Base-by-base conservation (phyloP, 176 grass and related monocot genomes). In the Calamus simplicifolius region DNA sequence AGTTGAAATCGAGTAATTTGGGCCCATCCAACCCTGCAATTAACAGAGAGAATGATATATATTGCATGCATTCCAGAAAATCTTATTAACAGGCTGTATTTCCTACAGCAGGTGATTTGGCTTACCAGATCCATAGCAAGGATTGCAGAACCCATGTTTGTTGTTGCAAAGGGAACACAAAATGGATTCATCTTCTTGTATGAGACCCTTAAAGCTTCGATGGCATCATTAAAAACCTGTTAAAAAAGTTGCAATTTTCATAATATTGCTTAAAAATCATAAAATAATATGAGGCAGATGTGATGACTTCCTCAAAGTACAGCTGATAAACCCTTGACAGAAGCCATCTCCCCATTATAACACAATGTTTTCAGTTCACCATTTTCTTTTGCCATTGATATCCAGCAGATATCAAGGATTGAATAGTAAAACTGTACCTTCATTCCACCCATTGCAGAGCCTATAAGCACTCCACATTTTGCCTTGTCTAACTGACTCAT, bases 131-230 rank as follows among this genome's bases (percentile, higher is more conserved):
- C 94, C 84, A 98, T 98, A 58, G 88, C 94, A 80, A 98, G 94
- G 73, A 98, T 93, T 55, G 94, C 88, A 76, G 94, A 98, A 7
- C 94, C 94, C 94, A 98, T 98, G 62, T 98, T 98, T 51, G 94
- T 98, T 57, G 94, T 93, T 73, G 94, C 88, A 81, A 98, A 98
- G 25, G 94, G 94, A 57, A 98, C 84, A 83, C 94, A 98, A 69
- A 98, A 98, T 0, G 94, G 94, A 60, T 98, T 92, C 94, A 98
- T 89, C 74, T 98, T 98, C 87, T 73, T 98, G 76, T 98, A 98
- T 26, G 94, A 98, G 6, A 98, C 88, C 74, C 94, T 93, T 68
- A 98, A 67, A 25, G 94, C 94, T 79, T 98, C 94, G 68, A 98
- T 85, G 18, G 81, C 94, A 59, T 98, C 94, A 76, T 98, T 93